Conservation (phyloP, 345 rosid genomes). For the Aethionema arabicum region DNA sequence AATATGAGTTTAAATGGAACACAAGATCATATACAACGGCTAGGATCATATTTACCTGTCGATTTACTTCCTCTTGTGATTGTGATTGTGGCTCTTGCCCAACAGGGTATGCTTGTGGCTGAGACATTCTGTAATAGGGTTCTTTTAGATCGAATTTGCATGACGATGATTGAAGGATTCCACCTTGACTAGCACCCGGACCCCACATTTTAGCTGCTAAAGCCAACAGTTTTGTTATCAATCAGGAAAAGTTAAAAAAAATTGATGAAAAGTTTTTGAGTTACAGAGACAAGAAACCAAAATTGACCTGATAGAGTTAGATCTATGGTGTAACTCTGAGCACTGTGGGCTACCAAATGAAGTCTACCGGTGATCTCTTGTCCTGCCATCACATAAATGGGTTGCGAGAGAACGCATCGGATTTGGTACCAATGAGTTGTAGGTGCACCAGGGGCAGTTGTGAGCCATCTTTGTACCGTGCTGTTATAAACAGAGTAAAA, state of each 20-base stretch:
- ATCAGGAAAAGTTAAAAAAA: slow-evolving; percentile 3
- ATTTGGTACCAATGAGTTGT: slow-evolving; percentile 99
- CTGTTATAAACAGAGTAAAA: slow-evolving; percentile 45
- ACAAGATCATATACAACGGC: background rate
- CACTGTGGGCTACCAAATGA: slow-evolving; percentile 80
- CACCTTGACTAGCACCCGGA: slow-evolving; percentile 95
- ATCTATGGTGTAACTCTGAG: slow-evolving; percentile 89
- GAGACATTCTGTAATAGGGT: slow-evolving; percentile 97
- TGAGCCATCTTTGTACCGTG: slow-evolving; percentile 91
- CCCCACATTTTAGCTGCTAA: slow-evolving; percentile 98
- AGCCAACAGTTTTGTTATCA: background rate
- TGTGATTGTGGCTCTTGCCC: slow-evolving; percentile 86
- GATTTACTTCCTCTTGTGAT: slow-evolving; percentile 59
- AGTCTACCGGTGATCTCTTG: slow-evolving; percentile 92
- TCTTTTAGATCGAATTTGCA: slow-evolving; percentile 91
- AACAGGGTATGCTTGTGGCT: slow-evolving; percentile 69
- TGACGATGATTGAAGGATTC: slow-evolving; percentile 86
- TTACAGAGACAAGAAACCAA: background rate
- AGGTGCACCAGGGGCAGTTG: slow-evolving; percentile 96
- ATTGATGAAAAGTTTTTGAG: background rate
- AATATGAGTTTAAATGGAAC: no score
- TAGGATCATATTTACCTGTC: slow-evolving; percentile 52
- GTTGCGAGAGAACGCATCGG: slow-evolving; percentile 93
- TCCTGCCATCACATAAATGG: slow-evolving; percentile 93
- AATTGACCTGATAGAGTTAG: slow-evolving; percentile 76